Evolutionary conservation across 768 basidiomycete genomes (phyloP).

Genomic region (Pleurotus djamor): DNA sequence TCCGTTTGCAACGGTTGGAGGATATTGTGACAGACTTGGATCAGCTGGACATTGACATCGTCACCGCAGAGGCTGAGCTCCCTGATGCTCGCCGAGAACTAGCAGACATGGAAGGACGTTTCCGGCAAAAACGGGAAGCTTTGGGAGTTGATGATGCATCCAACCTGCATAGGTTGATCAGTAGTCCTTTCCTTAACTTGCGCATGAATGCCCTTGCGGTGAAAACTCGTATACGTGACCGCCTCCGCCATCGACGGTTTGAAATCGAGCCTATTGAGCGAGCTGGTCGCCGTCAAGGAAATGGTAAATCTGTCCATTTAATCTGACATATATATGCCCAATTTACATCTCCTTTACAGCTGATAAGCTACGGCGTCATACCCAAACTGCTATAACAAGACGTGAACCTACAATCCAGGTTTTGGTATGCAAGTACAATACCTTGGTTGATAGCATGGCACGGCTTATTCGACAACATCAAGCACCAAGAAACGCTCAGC

Average conservation of each 20-base stretch:
- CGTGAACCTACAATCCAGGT: slow-evolving; percentile 24
- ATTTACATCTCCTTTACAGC: slow-evolving; percentile 16
- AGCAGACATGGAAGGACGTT: background rate
- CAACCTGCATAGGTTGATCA: background rate
- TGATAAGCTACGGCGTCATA: slow-evolving; percentile 23
- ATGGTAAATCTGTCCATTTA: background rate
- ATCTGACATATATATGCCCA: background rate
- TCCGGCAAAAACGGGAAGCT: background rate
- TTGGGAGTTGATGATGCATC: background rate
- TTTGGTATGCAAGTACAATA: slow-evolving; percentile 24
- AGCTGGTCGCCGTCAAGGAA: background rate
- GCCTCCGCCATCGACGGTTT: background rate
- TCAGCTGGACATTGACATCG: background rate
- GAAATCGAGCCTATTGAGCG: background rate
- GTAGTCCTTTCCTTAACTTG: background rate
- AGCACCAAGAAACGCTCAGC: slow-evolving; percentile 19
- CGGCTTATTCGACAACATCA: slow-evolving; percentile 13
- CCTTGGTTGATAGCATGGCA: slow-evolving; percentile 18
- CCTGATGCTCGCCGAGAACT: background rate
- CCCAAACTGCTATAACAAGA: slow-evolving; percentile 18
- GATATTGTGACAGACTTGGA: background rate
- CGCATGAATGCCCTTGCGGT: slow-evolving; percentile 5
- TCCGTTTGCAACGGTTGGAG: background rate
- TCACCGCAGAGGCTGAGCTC: background rate
- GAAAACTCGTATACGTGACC: background rate